Evolutionary conservation across 2,329 filamentous ascomycete genomes (phyloP).

Genomic region (Aureobasidium sp.): DNA sequence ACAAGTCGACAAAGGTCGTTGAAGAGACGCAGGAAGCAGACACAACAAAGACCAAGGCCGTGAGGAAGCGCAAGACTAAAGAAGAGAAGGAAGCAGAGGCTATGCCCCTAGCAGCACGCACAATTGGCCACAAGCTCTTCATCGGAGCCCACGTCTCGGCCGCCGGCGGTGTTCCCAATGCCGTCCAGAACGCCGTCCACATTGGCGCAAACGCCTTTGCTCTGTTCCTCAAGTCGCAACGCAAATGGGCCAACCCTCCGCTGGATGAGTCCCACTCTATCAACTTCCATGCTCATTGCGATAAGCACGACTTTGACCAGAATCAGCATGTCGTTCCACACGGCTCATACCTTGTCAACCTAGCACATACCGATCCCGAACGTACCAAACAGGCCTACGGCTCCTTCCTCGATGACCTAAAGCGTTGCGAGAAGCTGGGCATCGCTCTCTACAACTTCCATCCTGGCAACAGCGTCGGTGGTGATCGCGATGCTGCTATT

Average conservation of each 20-base stretch:
- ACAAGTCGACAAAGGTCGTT: constrained; percentile 11
- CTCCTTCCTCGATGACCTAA: constrained; percentile 79
- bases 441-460: constrained; percentile 98
- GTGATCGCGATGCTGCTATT: constrained; percentile 59
- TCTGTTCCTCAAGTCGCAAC: constrained; percentile 89
- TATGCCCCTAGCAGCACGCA: constrained; percentile 61
- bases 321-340: constrained; percentile 74
- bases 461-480: constrained; percentile 68
- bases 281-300: constrained; percentile 61
- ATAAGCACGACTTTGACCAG: constrained; percentile 61
- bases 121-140: constrained; percentile 64
- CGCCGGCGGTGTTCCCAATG: constrained; percentile 87
- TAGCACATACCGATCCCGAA: constrained; percentile 70
- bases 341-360: constrained; percentile 92
- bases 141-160: constrained; percentile 88
- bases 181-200: constrained; percentile 45
- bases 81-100: constrained; percentile 47
- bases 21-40: constrained; percentile 12
- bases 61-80: constrained; percentile 46
- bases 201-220: constrained; percentile 79
- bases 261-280: constrained; percentile 58
- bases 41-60: constrained; percentile 18
- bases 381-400: constrained; percentile 81
- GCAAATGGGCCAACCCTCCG: constrained; percentile 83
- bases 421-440: constrained; percentile 74